Base-by-base conservation (phyloP, 164 flowering plant species). In the Akebia trifoliata region DNA sequence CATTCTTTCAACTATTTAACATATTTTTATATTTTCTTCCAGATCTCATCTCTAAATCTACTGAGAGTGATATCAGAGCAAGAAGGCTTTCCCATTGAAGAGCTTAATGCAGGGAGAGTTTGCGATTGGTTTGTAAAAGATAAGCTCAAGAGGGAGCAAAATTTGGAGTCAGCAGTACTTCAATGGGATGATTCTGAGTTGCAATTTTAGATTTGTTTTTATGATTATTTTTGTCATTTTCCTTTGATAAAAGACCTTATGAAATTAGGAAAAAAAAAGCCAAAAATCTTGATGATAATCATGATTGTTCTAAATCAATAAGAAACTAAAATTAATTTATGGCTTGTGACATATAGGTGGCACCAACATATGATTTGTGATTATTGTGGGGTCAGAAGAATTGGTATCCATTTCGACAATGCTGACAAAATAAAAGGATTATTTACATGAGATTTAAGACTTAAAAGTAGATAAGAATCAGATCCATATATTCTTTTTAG, bases 91-190 rank as follows among this genome's bases (percentile, higher is more conserved):
- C 4, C 78, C 1, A 90, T 87, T 11, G 90, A 90, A 77, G 95
- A 90, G 71, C 78, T 90, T 26, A 90, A 90, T 64, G 92, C 95
- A 0, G 97, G 92, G 54, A 82, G 57, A 58, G 28, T 86, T 6
- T 86, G 96, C 40, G 96, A 91, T 67, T 88, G 98, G 95, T 88
- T 91, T 55, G 8, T 86, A n/a, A 88, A 91, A 63, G 98, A 91
- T 54, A 86, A 78, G 76, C 78, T 86, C 28, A 91, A 86, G 55
- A 72, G 90, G 67, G 96, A 91, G 63, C 98, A 87, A 57, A 78
- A 88, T 56, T 40, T 79, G 37, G 96, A 67, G 1, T 77, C 93
- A 48, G 90, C 92, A 3, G 88, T 91, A 4, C 90, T 91, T 48
- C 88, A 88, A 65, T 91, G 98, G 95, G 92, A 86, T 70, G 90